phyloP scores from a whole-genome alignment of 2,329 filamentous ascomycete species.

The Alternaria arborescens region DNA sequence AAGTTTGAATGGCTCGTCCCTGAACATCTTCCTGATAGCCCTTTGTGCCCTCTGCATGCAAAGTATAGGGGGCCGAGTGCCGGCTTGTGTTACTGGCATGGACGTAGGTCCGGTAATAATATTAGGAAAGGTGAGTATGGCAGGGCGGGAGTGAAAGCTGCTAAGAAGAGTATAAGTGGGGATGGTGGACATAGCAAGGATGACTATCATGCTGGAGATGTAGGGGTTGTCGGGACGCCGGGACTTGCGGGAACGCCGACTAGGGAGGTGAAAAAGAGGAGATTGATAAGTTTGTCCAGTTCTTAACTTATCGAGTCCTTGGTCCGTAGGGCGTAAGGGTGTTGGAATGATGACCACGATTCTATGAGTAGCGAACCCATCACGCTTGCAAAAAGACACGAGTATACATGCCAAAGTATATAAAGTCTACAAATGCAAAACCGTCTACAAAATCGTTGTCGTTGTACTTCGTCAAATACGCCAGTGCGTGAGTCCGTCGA shows the following conservation, averaged over 20 bases:
- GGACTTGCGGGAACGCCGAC: constrained; percentile 3
- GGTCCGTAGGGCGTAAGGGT: background rate
- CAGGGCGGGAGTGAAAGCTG: constrained; percentile 9
- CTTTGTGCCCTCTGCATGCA: constrained; percentile 54
- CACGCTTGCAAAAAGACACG: background rate
- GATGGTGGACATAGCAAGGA: background rate
- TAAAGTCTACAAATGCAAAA: background rate
- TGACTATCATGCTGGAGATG: constrained; percentile 2
- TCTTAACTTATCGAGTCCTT: constrained; percentile 1
- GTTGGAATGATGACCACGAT: background rate
- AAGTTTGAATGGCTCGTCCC: constrained; percentile 54
- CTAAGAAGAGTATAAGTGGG: constrained; percentile 2
- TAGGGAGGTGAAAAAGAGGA: constrained; percentile 22
- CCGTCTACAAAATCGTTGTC: background rate
- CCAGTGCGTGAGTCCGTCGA: background rate
- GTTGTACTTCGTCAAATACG: background rate
- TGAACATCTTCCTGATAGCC: constrained; percentile 56
- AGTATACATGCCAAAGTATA: background rate
- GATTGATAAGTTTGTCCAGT: constrained; percentile 29
- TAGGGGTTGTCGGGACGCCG: background rate
- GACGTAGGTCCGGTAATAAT: constrained; percentile 39
- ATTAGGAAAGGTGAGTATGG: constrained; percentile 16
- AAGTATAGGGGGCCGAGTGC: constrained; percentile 50
- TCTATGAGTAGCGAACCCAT: background rate
- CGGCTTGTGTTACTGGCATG: constrained; percentile 56